Conservation (phyloP, 2,329 filamentous ascomycete species). For the Hyphodiscus sp. region DNA sequence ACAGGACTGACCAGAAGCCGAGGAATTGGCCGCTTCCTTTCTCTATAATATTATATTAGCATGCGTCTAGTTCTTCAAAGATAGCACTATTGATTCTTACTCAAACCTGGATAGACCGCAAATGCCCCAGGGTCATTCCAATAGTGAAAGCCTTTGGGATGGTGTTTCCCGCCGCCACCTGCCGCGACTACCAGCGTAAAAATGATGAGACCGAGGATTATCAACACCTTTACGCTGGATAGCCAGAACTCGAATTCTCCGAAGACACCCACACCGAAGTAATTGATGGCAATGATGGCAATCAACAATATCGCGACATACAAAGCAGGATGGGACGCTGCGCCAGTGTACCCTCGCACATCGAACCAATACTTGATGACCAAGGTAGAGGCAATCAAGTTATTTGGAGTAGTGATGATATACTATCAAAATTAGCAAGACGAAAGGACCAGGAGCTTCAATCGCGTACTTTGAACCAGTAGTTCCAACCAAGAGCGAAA, state of each 20-base stretch:
- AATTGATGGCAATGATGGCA: constrained; percentile 58
- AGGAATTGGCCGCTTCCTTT: constrained; percentile 48
- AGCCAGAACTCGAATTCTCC: constrained; percentile 50
- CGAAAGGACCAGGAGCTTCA: not conserved
- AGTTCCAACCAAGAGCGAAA: constrained; percentile 52
- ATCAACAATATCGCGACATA: constrained; percentile 70
- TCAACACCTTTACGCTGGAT: constrained; percentile 61
- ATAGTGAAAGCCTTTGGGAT: constrained; percentile 43
- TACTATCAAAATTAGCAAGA: constrained; percentile 38
- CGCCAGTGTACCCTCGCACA: constrained; percentile 32
- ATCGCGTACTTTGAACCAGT: constrained; percentile 23
- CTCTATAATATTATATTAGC: constrained; percentile 5
- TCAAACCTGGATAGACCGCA: not conserved
- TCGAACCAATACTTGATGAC: constrained; percentile 74
- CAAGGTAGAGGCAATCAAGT: constrained; percentile 70
- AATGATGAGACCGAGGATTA: constrained; percentile 60
- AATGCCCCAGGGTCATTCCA: constrained; percentile 40
- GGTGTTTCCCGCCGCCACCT: constrained; percentile 56
- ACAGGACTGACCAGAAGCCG: constrained; percentile 46
- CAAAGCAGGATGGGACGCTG: constrained; percentile 64
- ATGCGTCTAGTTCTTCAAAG: not conserved
- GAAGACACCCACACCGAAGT: constrained; percentile 39
- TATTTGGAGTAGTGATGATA: constrained; percentile 79
- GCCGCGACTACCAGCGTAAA: constrained; percentile 56
- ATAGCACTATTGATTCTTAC: not conserved